Conservation (phyloP, 1,284 basidiomycete species). For the Naganishia liquefaciens region DNA sequence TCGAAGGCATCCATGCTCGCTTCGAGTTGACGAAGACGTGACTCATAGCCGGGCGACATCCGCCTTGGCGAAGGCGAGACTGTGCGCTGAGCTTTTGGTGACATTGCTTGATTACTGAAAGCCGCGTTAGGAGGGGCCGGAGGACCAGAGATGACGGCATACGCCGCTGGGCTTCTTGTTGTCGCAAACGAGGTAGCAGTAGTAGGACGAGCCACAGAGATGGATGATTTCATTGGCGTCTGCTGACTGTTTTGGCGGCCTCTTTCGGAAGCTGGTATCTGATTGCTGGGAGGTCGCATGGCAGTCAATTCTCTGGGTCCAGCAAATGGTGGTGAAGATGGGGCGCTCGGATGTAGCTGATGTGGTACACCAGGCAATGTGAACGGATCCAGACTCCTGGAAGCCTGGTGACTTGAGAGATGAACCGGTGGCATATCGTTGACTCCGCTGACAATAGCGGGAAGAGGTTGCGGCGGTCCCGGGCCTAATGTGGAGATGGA, state of each 20-base stretch:
- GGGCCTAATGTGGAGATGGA: conserved; percentile 40
- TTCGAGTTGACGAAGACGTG: conserved; percentile 27
- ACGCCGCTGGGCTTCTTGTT: not conserved
- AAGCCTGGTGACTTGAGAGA: conserved; percentile 19
- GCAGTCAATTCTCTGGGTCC: conserved; percentile 8
- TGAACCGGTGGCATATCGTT: conserved; percentile 25
- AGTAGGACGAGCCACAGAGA: conserved; percentile 35
- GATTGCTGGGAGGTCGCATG: conserved; percentile 10
- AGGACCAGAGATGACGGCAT: not conserved
- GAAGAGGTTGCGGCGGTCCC: conserved; percentile 33
- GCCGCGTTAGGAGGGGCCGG: not conserved
- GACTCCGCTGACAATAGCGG: conserved; percentile 29
- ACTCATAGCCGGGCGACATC: conserved; percentile 6
- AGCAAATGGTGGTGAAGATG: conserved; percentile 9
- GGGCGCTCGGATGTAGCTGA: not conserved
- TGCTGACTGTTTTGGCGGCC: conserved; percentile 38
- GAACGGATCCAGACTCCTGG: conserved; percentile 28
- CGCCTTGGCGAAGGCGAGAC: conserved; percentile 1
- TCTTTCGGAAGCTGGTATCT: not conserved
- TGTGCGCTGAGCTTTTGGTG: not conserved
- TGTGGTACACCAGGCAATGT: conserved; percentile 13
- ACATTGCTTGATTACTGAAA: conserved; percentile 1
- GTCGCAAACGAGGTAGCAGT: not conserved
- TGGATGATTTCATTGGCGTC: conserved; percentile 48
- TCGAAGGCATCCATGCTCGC: conserved; percentile 11